phyloP scores from a whole-genome alignment of 73 alveolate species.

The Symbiodinium pilosum region DNA sequence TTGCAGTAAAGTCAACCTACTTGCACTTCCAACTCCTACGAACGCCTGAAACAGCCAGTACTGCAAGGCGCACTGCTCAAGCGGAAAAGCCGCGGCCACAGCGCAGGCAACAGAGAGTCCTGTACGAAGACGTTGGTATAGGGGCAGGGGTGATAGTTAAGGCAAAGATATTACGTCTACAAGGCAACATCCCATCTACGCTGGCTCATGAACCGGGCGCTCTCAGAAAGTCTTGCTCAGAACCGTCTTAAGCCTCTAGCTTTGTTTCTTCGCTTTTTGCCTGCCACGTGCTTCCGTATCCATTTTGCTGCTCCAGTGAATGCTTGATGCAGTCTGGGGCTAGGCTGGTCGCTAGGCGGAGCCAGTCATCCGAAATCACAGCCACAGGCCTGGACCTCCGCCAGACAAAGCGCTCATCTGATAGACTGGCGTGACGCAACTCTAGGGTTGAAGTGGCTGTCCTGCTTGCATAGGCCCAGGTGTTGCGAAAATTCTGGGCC shows the following conservation, averaged over 20 bases:
- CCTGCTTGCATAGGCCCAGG: too few relatives aligned
- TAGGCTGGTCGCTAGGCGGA: background rate
- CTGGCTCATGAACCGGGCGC: too few relatives aligned
- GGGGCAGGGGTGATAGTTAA: too few relatives aligned
- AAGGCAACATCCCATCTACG: too few relatives aligned
- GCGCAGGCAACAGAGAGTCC: conserved; percentile 93
- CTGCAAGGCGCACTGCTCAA: conserved; percentile 37
- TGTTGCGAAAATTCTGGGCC: background rate
- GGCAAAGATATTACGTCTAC: too few relatives aligned
- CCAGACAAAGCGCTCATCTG: background rate
- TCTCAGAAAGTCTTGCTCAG: too few relatives aligned
- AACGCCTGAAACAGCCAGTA: too few relatives aligned
- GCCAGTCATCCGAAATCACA: background rate
- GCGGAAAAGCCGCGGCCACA: conserved; percentile 63
- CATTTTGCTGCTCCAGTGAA: background rate
- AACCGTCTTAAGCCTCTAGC: too few relatives aligned
- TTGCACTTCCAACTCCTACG: too few relatives aligned
- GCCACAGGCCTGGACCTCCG: background rate
- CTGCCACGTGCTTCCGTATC: background rate
- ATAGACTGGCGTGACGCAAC: background rate
- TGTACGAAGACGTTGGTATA: too few relatives aligned
- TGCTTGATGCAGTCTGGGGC: background rate
- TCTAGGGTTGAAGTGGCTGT: background rate
- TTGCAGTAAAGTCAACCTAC: too few relatives aligned
- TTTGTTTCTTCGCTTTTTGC: too few relatives aligned